A percentile compares a stretch with the other conserved stretches of the same genome.
Conservation (phyloP, 352 stramenopile species). For the Globisporangium orthogonon region DNA sequence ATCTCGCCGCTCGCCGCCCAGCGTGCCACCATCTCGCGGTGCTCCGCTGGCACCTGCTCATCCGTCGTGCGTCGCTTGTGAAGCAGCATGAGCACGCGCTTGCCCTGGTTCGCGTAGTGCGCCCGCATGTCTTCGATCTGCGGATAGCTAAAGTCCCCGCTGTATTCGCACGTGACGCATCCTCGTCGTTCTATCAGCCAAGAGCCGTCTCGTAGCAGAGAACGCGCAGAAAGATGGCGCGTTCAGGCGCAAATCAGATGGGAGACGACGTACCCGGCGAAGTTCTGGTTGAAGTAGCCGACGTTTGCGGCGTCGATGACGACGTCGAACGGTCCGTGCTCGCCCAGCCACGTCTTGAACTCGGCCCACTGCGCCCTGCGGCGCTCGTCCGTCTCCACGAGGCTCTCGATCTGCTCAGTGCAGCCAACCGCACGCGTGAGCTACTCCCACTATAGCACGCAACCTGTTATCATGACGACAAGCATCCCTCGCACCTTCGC, state of each 20-base stretch:
- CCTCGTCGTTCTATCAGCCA: slow-evolving; percentile 7
- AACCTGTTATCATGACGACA: neutral
- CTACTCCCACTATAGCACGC: neutral
- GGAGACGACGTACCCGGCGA: slow-evolving; percentile 49
- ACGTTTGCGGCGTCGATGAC: slow-evolving; percentile 98
- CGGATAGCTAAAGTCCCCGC: slow-evolving; percentile 91
- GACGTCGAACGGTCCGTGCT: slow-evolving; percentile 84
- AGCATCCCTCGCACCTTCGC: slow-evolving; percentile 40
- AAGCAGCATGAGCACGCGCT: slow-evolving; percentile 92
- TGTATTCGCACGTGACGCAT: slow-evolving; percentile 13
- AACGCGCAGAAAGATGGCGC: no score
- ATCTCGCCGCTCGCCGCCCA: slow-evolving; percentile 79
- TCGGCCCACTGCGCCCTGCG: slow-evolving; percentile 66
- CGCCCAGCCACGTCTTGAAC: slow-evolving; percentile 78
- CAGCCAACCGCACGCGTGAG: neutral
- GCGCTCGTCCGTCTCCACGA: slow-evolving; percentile 72
- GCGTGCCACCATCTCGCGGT: slow-evolving; percentile 56
- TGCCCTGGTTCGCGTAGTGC: slow-evolving; percentile 84
- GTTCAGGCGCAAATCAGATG: neutral
- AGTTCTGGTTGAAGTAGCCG: slow-evolving; percentile 97
- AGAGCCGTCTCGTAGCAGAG: neutral
- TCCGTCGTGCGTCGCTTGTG: slow-evolving; percentile 93
- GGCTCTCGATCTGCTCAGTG: slow-evolving; percentile 50
- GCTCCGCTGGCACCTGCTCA: slow-evolving; percentile 77
- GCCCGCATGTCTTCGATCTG: slow-evolving; percentile 94